Evolutionary conservation across 768 basidiomycete species (phyloP).

Genomic region (Cystobasidium tubakii): DNA sequence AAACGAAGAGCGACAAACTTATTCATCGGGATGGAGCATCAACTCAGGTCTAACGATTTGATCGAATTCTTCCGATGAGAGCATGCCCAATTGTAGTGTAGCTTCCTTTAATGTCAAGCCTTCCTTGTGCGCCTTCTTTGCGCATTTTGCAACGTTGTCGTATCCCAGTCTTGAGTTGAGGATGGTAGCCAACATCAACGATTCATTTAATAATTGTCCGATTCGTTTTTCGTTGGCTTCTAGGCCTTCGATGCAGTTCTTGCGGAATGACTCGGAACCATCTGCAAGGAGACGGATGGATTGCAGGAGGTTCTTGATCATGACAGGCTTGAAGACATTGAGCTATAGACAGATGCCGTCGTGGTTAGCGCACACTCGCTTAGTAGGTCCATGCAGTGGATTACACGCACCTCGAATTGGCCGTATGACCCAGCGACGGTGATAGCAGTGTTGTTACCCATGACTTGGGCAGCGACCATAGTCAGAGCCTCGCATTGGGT

Average conservation of each 20-base stretch:
- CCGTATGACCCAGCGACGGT: constrained; percentile 88
- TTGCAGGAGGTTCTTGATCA: constrained; percentile 95
- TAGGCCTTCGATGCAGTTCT: constrained; percentile 94
- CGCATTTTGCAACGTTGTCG: constrained; percentile 97
- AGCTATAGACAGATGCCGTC: constrained; percentile 55
- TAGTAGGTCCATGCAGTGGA: not conserved
- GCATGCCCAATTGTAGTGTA: constrained; percentile 74
- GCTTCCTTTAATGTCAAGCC: constrained; percentile 94
- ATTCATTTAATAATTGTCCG: constrained; percentile 79
- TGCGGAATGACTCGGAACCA: constrained; percentile 92
- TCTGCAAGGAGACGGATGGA: constrained; percentile 89
- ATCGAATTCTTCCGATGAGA: constrained; percentile 89
- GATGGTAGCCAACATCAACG: constrained; percentile 95
- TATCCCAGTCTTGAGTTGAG: constrained; percentile 93
- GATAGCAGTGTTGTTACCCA: constrained; percentile 92
- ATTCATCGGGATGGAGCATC: constrained; percentile 71
- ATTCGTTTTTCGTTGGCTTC: constrained; percentile 94
- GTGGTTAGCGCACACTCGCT: not conserved
- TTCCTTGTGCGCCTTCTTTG: constrained; percentile 99
- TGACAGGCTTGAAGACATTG: constrained; percentile 98
- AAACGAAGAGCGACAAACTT: not conserved
- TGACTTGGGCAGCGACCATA: constrained; percentile 97
- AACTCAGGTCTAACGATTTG: constrained; percentile 70
- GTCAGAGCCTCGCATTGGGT: constrained; percentile 98
- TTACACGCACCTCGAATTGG: constrained; percentile 74